phyloP scores from a whole-genome alignment of 352 stramenopile species.

The Pythium vanterpoolii region DNA sequence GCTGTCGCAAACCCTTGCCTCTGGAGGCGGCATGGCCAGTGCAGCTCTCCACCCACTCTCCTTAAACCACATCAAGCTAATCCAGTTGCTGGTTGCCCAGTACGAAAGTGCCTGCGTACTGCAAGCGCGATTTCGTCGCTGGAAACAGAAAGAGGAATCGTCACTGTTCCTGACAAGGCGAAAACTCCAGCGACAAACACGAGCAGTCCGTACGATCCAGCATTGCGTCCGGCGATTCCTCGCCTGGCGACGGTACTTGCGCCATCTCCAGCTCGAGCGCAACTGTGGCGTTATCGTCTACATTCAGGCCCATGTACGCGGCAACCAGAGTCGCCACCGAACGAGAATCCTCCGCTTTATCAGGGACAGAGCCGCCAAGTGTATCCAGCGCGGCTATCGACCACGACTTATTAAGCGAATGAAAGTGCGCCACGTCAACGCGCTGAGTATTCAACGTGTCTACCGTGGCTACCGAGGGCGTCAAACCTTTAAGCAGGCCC shows the following conservation, averaged over 20 bases:
- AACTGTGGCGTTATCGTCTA: conserved; percentile 36
- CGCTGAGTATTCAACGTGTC: conserved; percentile 46
- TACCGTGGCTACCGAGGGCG: conserved; percentile 42
- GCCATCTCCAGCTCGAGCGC: conserved; percentile 34
- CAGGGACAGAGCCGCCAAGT: conserved; percentile 24
- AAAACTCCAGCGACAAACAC: conserved; percentile 31
- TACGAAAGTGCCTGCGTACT: conserved; percentile 40
- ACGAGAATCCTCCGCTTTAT: conserved; percentile 28
- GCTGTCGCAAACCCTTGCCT: conserved; percentile 40
- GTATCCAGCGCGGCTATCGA: conserved; percentile 48
- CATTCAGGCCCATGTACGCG: conserved; percentile 45
- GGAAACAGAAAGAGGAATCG: conserved; percentile 38
- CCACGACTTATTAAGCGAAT: conserved; percentile 30
- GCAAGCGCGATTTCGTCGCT: conserved; percentile 43
- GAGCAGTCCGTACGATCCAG: conserved; percentile 57
- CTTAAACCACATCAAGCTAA: conserved; percentile 31
- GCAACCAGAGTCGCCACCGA: conserved; percentile 32
- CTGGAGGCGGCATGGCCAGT: conserved; percentile 29
- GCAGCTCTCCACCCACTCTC: conserved; percentile 33
- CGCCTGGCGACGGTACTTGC: conserved; percentile 43
- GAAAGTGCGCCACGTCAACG: conserved; percentile 24
- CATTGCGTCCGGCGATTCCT: conserved; percentile 41
- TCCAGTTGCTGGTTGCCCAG: conserved; percentile 28
- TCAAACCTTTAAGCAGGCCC: conserved; percentile 7
- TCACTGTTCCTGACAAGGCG: conserved; percentile 38